A percentile compares a stretch with the other conserved stretches of the same genome.
These are phyloP conservation scores for Sporothrix mexicana DNA, from an alignment of 2,329 filamentous ascomycete species.

Conservation along the genomic window DNA sequence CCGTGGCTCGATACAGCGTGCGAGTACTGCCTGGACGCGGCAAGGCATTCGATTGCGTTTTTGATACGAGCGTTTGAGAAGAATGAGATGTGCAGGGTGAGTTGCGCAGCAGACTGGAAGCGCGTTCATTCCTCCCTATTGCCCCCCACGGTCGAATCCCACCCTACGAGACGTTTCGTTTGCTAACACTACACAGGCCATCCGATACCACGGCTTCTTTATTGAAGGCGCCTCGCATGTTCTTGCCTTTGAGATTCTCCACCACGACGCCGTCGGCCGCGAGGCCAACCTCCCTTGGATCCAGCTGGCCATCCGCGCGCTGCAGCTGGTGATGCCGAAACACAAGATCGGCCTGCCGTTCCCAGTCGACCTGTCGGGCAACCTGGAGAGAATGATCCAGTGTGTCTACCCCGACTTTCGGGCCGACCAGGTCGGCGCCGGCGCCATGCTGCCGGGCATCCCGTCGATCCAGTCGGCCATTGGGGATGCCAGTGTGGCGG, in stretches of 20 bases:
- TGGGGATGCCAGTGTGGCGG: neutral
- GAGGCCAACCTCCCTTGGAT: constrained; percentile 35
- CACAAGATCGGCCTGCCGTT: neutral
- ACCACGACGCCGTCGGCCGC: constrained; percentile 22
- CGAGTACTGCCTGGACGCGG: constrained; percentile 36
- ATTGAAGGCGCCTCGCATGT: constrained; percentile 37
- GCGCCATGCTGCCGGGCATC: constrained; percentile 6
- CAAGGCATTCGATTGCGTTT: constrained; percentile 35
- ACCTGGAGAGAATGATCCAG: constrained; percentile 36
- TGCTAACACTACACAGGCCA: neutral
- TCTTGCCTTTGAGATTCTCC: constrained; percentile 34
- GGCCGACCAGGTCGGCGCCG: constrained; percentile 19
- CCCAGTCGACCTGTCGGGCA: constrained; percentile 32
- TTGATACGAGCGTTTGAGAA: constrained; percentile 31
- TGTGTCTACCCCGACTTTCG: constrained; percentile 38
- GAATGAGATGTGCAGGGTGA: constrained; percentile 34
- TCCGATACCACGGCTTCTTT: constrained; percentile 37
- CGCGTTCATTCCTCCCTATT: no score
- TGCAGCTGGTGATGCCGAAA: constrained; percentile 32
- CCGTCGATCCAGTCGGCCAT: constrained; percentile 14
- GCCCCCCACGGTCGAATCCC: no score
- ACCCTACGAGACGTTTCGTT: no score
- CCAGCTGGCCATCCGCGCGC: constrained; percentile 33
- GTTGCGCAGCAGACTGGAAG: neutral
- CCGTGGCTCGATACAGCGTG: constrained; percentile 36